Conservation (phyloP, 2,329 filamentous ascomycete species). For the Lecanoromycetidae sp. region DNA sequence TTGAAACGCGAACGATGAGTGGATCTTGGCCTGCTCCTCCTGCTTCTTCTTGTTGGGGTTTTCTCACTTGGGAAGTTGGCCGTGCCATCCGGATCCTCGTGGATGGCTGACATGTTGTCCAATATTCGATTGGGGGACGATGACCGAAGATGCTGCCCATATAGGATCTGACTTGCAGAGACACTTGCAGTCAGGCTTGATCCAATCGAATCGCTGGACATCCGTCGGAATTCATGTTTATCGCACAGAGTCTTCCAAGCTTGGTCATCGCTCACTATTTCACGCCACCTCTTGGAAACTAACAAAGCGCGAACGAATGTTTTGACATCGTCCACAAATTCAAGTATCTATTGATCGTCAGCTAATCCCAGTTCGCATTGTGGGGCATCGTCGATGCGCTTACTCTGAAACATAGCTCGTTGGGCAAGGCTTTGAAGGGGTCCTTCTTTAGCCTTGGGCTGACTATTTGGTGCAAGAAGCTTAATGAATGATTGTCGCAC, state of each 20-base stretch:
- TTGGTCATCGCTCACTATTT: slow-evolving; percentile 88
- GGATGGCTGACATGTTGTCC: slow-evolving; percentile 17
- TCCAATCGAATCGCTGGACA: slow-evolving; percentile 31
- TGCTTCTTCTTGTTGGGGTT: slow-evolving; percentile 13
- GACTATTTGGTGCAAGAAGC: slow-evolving; percentile 93
- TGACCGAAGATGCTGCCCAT: slow-evolving; percentile 15
- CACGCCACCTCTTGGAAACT: slow-evolving; percentile 89
- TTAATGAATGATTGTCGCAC: slow-evolving; percentile 88
- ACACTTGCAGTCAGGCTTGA: slow-evolving; percentile 20
- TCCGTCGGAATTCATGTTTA: slow-evolving; percentile 72
- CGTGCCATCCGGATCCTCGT: slow-evolving; percentile 11
- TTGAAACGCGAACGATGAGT: slow-evolving; percentile 60
- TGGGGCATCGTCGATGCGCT: slow-evolving; percentile 24
- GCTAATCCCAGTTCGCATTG: neutral
- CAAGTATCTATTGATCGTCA: slow-evolving; percentile 55
- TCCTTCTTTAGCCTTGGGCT: slow-evolving; percentile 91
- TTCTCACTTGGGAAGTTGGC: slow-evolving; percentile 15
- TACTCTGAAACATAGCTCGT: slow-evolving; percentile 83
- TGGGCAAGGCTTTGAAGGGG: slow-evolving; percentile 81
- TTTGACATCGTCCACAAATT: slow-evolving; percentile 93
- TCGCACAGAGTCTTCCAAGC: slow-evolving; percentile 97
- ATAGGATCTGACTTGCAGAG: slow-evolving; percentile 13
- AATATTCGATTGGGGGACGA: slow-evolving; percentile 23
- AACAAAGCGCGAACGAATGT: slow-evolving; percentile 87
- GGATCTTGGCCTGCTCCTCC: slow-evolving; percentile 8